These are phyloP conservation scores for Zasmidium citrigriseum DNA, from an alignment of 2,329 filamentous ascomycete species.

Conservation along the genomic window DNA sequence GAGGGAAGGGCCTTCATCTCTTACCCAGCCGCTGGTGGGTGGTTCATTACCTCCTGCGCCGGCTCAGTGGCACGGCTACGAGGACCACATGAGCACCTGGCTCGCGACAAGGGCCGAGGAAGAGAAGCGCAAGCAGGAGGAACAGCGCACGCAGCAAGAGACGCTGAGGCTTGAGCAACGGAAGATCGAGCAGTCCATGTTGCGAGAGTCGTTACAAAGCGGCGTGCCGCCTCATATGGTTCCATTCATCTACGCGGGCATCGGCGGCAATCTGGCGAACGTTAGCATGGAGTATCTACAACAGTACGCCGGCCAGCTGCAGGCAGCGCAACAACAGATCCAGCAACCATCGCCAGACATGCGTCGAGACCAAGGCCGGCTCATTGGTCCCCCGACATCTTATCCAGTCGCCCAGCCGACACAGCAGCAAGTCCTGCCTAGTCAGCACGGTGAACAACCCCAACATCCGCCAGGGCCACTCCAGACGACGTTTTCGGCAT, in stretches of 20 bases:
- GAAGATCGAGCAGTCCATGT: slow-evolving; percentile 54
- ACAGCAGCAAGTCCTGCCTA: slow-evolving; percentile 38
- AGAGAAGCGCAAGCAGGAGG: slow-evolving; percentile 55
- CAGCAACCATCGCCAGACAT: slow-evolving; percentile 42
- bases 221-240: slow-evolving; percentile 54
- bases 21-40: slow-evolving; percentile 34
- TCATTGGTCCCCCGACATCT: slow-evolving; percentile 41
- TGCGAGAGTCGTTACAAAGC: slow-evolving; percentile 54
- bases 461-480: slow-evolving; percentile 33
- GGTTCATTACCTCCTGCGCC: slow-evolving; percentile 46
- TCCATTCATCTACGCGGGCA: slow-evolving; percentile 56
- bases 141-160: slow-evolving; percentile 56
- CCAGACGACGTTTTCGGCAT: slow-evolving; percentile 44
- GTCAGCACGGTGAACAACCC: slow-evolving; percentile 38
- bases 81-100: slow-evolving; percentile 56
- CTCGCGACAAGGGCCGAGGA: slow-evolving; percentile 53
- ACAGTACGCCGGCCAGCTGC: slow-evolving; percentile 49
- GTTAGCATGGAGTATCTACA: slow-evolving; percentile 54
- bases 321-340: slow-evolving; percentile 36
- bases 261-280: slow-evolving; percentile 50
- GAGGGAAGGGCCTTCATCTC: slow-evolving; percentile 38
- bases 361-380: slow-evolving; percentile 40
- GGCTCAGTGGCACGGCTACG: slow-evolving; percentile 51
- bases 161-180: slow-evolving; percentile 52
- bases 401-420: slow-evolving; percentile 26